Conservation (phyloP, 2,329 filamentous ascomycete species). For the Cercospora janseana region DNA sequence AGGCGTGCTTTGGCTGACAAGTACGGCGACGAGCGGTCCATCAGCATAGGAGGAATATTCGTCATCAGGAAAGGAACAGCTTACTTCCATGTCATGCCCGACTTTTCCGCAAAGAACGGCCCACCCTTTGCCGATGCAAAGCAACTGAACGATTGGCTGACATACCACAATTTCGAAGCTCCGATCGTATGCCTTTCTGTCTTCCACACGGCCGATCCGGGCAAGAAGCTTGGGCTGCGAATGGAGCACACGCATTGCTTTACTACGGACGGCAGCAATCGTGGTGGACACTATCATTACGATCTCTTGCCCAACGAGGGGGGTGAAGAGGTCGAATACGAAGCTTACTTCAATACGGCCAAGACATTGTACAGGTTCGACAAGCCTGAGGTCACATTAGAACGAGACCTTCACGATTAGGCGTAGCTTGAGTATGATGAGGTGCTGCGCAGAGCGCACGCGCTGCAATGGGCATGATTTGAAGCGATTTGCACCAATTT, state of each 20-base stretch:
- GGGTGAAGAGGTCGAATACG: slow-evolving; percentile 33
- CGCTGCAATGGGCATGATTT: too few species aligned
- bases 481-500: too few species aligned
- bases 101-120: slow-evolving; percentile 29
- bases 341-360: slow-evolving; percentile 36
- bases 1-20: slow-evolving; percentile 24
- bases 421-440: too few species aligned
- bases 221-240: slow-evolving; percentile 30
- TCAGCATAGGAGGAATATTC: slow-evolving; percentile 34
- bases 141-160: slow-evolving; percentile 34
- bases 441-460: too few species aligned
- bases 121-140: slow-evolving; percentile 30
- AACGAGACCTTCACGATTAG: slow-evolving; percentile 34
- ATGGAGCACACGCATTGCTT: slow-evolving; percentile 39
- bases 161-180: slow-evolving; percentile 33
- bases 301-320: slow-evolving; percentile 26
- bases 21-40: slow-evolving; percentile 28
- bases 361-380: slow-evolving; percentile 35
- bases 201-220: slow-evolving; percentile 34
- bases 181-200: slow-evolving; percentile 35
- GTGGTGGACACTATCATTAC: slow-evolving; percentile 36
- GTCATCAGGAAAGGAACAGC: slow-evolving; percentile 31
- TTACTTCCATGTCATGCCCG: slow-evolving; percentile 35
- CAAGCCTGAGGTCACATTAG: slow-evolving; percentile 29
- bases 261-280: slow-evolving; percentile 26